phyloP scores from a whole-genome alignment of 306 rosid genomes.

The Prunus armeniaca region DNA sequence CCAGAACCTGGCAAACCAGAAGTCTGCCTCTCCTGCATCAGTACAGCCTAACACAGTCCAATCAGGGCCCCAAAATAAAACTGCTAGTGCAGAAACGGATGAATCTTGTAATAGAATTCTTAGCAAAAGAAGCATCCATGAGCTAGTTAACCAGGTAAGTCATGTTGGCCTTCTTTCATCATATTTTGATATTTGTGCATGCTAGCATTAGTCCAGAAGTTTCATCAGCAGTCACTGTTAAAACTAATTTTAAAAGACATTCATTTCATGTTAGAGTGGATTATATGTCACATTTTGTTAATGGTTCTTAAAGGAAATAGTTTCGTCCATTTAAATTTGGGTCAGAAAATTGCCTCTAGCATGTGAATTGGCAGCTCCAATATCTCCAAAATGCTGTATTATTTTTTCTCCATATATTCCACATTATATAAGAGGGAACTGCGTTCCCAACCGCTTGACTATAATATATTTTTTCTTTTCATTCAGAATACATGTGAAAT shows the following conservation, averaged over 20 bases:
- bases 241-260: neutral
- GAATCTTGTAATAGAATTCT: slow-evolving; percentile 72
- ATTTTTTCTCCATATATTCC: neutral
- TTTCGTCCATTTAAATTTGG: neutral
- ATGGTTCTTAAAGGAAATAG: neutral
- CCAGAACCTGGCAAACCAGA: slow-evolving; percentile 57
- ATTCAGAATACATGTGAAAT: neutral
- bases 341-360: neutral
- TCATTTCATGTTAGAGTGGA: neutral
- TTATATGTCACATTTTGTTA: neutral
- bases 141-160: slow-evolving; percentile 76
- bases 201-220: neutral
- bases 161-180: slow-evolving; percentile 10
- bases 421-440: neutral
- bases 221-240: neutral
- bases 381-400: neutral
- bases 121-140: slow-evolving; percentile 88
- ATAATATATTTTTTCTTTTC: neutral
- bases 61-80: slow-evolving; percentile 47
- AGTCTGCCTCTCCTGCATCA: slow-evolving; percentile 50
- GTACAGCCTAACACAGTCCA: slow-evolving; percentile 53
- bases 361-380: neutral
- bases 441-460: neutral
- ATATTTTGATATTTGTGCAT: neutral
- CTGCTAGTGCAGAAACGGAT: slow-evolving; percentile 48